Evolutionary conservation across 306 rosid species (phyloP).

Genomic region (Sphenostylis stenocarpa): DNA sequence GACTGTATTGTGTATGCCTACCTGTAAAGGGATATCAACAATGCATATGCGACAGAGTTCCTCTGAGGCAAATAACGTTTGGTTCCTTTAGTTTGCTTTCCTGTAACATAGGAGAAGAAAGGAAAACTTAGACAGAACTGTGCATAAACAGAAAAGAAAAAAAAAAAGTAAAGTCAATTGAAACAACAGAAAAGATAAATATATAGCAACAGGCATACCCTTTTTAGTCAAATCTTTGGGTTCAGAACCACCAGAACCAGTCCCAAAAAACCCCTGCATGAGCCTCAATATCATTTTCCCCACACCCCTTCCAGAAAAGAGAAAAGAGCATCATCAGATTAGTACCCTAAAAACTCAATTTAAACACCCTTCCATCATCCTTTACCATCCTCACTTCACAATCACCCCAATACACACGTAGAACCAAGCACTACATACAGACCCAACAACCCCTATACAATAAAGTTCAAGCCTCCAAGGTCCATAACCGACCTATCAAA

Average conservation of each 20-base stretch:
- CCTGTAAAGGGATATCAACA: slow-evolving; percentile 82
- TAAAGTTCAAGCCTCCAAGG: neutral
- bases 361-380: neutral
- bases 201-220: slow-evolving; percentile 42
- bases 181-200: neutral
- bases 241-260: slow-evolving; percentile 51
- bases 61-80: slow-evolving; percentile 77
- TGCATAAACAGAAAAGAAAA: neutral
- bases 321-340: slow-evolving; percentile 23
- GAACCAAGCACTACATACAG: slow-evolving; percentile 17
- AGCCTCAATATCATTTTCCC: slow-evolving; percentile 92
- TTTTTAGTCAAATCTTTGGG: slow-evolving; percentile 53
- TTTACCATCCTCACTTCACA: neutral
- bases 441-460: slow-evolving; percentile 9
- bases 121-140: slow-evolving; percentile 5
- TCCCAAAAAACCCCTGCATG: slow-evolving; percentile 77
- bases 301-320: slow-evolving; percentile 66
- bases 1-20: slow-evolving; percentile 2
- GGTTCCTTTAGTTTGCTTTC: slow-evolving; percentile 56
- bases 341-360: slow-evolving; percentile 1
- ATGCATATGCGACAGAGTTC: slow-evolving; percentile 84
- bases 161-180: slow-evolving; percentile 1
- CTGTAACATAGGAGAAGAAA: slow-evolving; percentile 37
- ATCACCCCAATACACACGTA: neutral
- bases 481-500: neutral